A percentile compares a stretch with the other conserved stretches of the same genome.
Evolutionary conservation across 2,329 filamentous ascomycete genomes (phyloP).

Genomic region (Calonectria naviculata): DNA sequence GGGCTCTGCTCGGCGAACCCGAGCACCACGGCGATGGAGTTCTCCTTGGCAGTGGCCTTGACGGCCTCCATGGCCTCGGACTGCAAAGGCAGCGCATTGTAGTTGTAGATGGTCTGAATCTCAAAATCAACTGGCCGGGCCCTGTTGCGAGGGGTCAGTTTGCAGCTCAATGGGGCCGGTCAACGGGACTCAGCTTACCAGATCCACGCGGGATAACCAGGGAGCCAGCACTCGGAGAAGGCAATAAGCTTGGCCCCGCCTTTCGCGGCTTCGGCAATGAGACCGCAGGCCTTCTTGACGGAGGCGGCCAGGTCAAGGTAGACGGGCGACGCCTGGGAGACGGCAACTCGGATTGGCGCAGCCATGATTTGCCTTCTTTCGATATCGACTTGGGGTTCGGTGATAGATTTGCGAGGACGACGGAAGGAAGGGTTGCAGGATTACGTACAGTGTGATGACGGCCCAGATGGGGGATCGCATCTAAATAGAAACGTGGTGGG

Average conservation of each 20-base stretch:
- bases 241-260: conserved; percentile 66
- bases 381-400: not conserved
- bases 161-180: not conserved
- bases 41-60: conserved; percentile 44
- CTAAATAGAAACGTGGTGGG: conserved; percentile 1
- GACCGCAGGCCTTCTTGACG: conserved; percentile 37
- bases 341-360: conserved; percentile 31
- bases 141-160: conserved; percentile 44
- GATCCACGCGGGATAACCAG: conserved; percentile 62
- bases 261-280: conserved; percentile 36
- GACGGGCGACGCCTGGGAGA: conserved; percentile 41
- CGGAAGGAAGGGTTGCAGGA: not conserved
- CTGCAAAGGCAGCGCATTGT: conserved; percentile 53
- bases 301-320: conserved; percentile 36
- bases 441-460: not conserved
- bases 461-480: not conserved
- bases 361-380: conserved; percentile 15
- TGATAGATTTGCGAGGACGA: not conserved
- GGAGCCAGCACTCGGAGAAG: conserved; percentile 65
- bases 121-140: conserved; percentile 37
- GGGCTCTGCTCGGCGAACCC: conserved; percentile 55
- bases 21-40: conserved; percentile 54
- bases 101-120: conserved; percentile 46
- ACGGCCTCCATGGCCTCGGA: conserved; percentile 53
- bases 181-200: conserved; percentile 32